Base-by-base conservation (phyloP, 495 filamentous ascomycete species). In the Ramalina peruviana region DNA sequence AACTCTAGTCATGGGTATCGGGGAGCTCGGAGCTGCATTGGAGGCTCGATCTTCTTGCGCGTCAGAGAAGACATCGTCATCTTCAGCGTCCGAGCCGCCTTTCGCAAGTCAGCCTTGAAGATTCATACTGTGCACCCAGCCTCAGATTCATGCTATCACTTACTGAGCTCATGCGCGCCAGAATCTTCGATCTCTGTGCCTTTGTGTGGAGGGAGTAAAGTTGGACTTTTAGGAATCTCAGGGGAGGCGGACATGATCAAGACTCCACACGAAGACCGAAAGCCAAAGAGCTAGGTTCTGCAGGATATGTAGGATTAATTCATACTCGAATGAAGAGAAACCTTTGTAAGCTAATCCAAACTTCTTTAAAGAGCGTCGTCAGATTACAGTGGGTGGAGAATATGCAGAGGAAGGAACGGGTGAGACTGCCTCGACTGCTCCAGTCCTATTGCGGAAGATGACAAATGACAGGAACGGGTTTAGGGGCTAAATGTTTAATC, bases 41-140 rank as follows among this genome's bases (percentile, higher is more conserved):
- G 59, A 53, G 44, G 56, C 60, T 47, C 65, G 69, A 53, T 78
- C 84, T 64, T 90, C 85, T 50, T 79, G 83, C 52, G 88, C 88
- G 71, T 94, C 88, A 44, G 88, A 88, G 64, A 88, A 95, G 65
- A 94, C 85, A 45, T 95, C 88, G 25, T 95, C 88, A 25, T 93
- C 76, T 49, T 74, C 86, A 40, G 80, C 84, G 50, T 82, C 82
- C 17, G 83, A 84, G 43, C 69, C 73, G 63, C 73, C 78, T 76
- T 37, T 30, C 26, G 27, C 16, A 16, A 49, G 6, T 15, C 15
- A 48, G 45, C 21, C 9, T 15, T 30, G 16, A 41, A 37, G 13
- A 25, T 25, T 40, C 33, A 13, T 20, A 0, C 4, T 4, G 20
- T 2, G 13, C 13, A 36, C 1, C 11, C 12, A 16, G 15, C 4